These are phyloP conservation scores for Punica granatum DNA, from an alignment of 345 rosid genomes.

Conservation along the genomic window DNA sequence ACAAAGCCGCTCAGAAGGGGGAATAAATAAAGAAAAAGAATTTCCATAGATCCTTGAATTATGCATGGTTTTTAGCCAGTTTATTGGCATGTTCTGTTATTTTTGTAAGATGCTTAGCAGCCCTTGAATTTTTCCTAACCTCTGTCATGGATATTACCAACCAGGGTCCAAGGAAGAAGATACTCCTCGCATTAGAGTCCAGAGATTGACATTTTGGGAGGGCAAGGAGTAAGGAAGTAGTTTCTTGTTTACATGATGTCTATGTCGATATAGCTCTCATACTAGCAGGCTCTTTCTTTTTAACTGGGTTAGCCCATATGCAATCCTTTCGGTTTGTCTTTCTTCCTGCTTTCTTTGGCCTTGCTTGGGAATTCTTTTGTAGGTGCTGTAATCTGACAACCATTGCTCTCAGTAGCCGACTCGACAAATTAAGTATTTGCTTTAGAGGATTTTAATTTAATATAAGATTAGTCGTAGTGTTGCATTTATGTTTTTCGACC, in stretches of 20 bases:
- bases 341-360: not conserved
- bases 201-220: slow-evolving; percentile 29
- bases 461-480: too few species aligned
- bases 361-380: not conserved
- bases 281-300: not conserved
- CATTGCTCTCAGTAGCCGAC: too few species aligned
- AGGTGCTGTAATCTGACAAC: not conserved
- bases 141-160: not conserved
- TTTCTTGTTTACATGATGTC: not conserved
- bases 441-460: not conserved
- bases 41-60: not conserved
- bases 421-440: too few species aligned
- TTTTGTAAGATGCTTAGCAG: too few species aligned
- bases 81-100: too few species aligned
- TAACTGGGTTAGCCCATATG: not conserved
- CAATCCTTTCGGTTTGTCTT: not conserved
- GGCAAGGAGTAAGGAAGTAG: not conserved
- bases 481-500: too few species aligned
- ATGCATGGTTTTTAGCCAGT: not conserved
- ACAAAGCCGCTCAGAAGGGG: too few species aligned
- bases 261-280: not conserved
- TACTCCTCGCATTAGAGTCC: slow-evolving; percentile 72
- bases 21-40: not conserved
- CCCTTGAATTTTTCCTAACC: not conserved
- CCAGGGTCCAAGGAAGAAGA: slow-evolving; percentile 98